These are phyloP conservation scores for Polytolypa hystricis DNA, from an alignment of 2,329 filamentous ascomycete species.

Conservation along the genomic window DNA sequence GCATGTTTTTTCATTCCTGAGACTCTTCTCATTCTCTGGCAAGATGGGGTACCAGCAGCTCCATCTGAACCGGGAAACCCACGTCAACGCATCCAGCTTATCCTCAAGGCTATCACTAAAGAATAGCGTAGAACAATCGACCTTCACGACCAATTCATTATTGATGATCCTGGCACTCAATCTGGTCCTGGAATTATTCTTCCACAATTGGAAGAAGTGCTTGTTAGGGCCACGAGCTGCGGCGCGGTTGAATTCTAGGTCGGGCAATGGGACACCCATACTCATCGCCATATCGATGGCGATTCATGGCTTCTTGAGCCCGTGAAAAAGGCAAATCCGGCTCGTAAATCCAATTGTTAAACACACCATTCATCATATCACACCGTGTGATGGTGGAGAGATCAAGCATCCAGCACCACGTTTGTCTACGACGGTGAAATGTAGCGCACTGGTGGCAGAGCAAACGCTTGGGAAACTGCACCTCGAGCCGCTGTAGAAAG, in stretches of 20 bases:
- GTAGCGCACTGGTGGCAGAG: constrained; percentile 4
- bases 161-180: neutral
- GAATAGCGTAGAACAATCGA: constrained; percentile 3
- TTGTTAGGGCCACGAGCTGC: too few relatives aligned
- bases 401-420: neutral
- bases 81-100: neutral
- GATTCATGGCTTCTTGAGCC: constrained; percentile 3
- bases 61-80: neutral
- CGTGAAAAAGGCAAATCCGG: neutral
- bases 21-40: neutral
- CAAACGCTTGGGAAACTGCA: neutral
- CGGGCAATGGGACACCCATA: neutral
- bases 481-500: constrained; percentile 3
- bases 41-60: neutral
- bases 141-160: constrained; percentile 2
- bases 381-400: neutral
- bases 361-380: neutral
- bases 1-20: neutral
- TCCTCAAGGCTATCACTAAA: neutral
- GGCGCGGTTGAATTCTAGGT: neutral
- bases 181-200: neutral
- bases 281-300: constrained; percentile 4
- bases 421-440: neutral
- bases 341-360: neutral
- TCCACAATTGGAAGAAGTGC: neutral